Conservation (phyloP, 2,329 filamentous ascomycete species). For the Cercospora sp. region DNA sequence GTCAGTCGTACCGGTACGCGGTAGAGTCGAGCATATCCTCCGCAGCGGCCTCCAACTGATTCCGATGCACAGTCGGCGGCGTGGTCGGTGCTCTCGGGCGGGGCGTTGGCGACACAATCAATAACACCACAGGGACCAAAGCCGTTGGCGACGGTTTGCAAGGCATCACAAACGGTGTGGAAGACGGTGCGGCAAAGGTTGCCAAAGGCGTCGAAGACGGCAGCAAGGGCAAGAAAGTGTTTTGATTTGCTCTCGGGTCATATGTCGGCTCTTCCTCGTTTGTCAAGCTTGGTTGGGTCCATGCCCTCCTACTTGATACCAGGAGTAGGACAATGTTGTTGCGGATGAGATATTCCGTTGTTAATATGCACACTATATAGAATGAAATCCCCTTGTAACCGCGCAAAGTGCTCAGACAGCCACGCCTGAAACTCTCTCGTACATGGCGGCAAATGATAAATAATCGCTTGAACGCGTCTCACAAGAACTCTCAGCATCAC, state of each 20-base stretch:
- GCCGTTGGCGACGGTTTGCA: slow-evolving; percentile 46
- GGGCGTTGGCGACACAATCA: slow-evolving; percentile 48
- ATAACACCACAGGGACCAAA: slow-evolving; percentile 47
- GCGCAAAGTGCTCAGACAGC: slow-evolving; percentile 3
- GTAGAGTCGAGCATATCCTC: background rate
- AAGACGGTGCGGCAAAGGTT: slow-evolving; percentile 44
- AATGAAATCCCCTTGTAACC: background rate
- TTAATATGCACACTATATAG: background rate
- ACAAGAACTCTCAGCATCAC: slow-evolving; percentile 25
- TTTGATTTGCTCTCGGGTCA: background rate
- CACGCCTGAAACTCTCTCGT: background rate
- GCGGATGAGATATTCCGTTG: background rate
- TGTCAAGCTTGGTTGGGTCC: background rate
- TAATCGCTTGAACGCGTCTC: slow-evolving; percentile 13
- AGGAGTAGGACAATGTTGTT: background rate
- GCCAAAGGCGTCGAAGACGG: slow-evolving; percentile 48
- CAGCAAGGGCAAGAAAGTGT: slow-evolving; percentile 20
- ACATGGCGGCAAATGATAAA: background rate
- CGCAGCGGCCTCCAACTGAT: background rate
- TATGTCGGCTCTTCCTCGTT: background rate
- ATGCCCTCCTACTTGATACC: background rate
- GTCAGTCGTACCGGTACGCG: slow-evolving; percentile 47
- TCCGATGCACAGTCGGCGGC: slow-evolving; percentile 43
- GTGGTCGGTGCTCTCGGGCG: slow-evolving; percentile 52
- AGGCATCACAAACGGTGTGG: slow-evolving; percentile 45